Evolutionary conservation across 371 early-diverging fungal genomes (phyloP), one percentile per base, ranked within the genome.

Genomic region (Mucor lusitanicus): DNA sequence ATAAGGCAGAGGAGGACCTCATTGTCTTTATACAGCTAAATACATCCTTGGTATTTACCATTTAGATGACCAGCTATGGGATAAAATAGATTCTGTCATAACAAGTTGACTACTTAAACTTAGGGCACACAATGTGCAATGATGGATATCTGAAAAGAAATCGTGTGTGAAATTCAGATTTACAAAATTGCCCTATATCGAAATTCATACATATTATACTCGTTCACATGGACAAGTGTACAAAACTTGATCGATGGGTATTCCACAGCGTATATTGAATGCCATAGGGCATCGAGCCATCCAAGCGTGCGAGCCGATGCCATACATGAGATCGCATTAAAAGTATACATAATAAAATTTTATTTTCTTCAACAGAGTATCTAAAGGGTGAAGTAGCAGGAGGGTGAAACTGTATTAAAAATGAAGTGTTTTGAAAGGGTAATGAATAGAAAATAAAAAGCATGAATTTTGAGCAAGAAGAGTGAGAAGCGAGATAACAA

Each of bases 361-460:
- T 40, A 40, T 40, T 40, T 40, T 40, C 40, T 40, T 40, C 40
- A 40, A 40, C 40, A 40, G 17, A 40, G 17, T 40, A 40, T 40
- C 40, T 40, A 40, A 40, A 40, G 40, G 40, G 40, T 40, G 40
- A 40, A 40, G 40, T 40, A 40, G 37, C 37, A 40, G 17, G 17
- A 17, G 40, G 40, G 17, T 4, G 17, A 46, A 21, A 21, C 19
- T 21, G 23, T 53, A 53, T 53, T 53, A 25, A 53, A 17, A 53
- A 53, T 53, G 53, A 53, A 53, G 53, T 27, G 53, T 53, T 53
- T 53, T 53, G 53, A 13, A 53, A 25, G 53, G 53, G 53, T 53
- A 53, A 53, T 53, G 53, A 53, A 7, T 53, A 53, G 46, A 46
- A 46, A 46, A 46, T 46, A 53, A 53, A 53, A 53, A 53, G 53